Base-by-base conservation (phyloP, 192 early-diverging fungal species). In the Coemansia sp. region DNA sequence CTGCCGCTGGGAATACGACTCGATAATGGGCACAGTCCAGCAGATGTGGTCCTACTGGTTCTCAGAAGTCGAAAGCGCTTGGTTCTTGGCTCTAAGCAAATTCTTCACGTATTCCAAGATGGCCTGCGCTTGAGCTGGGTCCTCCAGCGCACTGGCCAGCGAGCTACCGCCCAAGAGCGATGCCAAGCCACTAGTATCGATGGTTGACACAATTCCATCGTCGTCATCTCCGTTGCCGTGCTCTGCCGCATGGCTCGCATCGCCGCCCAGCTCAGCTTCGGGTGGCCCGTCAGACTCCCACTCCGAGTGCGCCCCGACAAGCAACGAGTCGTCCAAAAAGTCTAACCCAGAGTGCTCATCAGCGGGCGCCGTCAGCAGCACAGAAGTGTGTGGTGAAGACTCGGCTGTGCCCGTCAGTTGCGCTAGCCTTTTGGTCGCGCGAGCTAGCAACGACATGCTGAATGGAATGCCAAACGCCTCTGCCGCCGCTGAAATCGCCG, bases 381-480 rank as follows among this genome's bases (percentile, higher is more conserved):
- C 63, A 6, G 75, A 64, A 10, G 70, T 52, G 0, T 66, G 38
- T 12, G 18, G 14, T 6, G 50, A 28, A 7, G 48, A 39, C 20
- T 36, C 45, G 33, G 39, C 45, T 1, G 34, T 21, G 39, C 66
- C 36, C 16, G 39, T 23, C 0, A 42, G 12, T 35, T 16, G 63
- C 23, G 59, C 52, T 28, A 82, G 66, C 53, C 42, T 62, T 36
- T 57, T 61, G 6, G 67, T 48, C 11, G 74, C 79, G 38, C 53
- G 35, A 3, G 61, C 64, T 37, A 82, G 59, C 47, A 76, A 57
- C 2, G 61, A 55, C 34, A 48, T 70, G 65, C 68, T 76, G 47
- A 82, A 82, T n/a, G 70, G 70, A 58, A 82, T 82, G 13, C 79
- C 79, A 70, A 82, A 82, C n/a, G 79, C 79, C 56, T 76, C 73